Conservation (phyloP, 176 grass and related monocot genomes). For the Poa pratensis region DNA sequence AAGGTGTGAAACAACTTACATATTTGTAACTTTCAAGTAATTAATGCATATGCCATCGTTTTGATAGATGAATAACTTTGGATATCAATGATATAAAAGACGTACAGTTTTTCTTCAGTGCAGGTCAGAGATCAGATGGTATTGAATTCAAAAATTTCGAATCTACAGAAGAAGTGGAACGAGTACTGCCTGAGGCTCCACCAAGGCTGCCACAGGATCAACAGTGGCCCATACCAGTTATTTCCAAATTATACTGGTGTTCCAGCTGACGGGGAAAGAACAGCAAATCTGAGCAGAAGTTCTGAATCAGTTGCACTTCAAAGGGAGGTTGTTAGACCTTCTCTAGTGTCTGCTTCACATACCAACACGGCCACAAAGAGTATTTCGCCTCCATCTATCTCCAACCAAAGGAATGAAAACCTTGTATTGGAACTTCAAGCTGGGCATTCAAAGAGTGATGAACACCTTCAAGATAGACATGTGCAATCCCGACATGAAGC, state of each 20-base stretch:
- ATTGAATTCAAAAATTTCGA: constrained; percentile 63
- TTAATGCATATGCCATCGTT: neutral
- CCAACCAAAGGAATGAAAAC: constrained; percentile 59
- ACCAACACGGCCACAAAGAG: constrained; percentile 44
- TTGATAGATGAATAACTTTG: constrained; percentile 29
- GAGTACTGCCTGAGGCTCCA: constrained; percentile 65
- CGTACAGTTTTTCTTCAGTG: constrained; percentile 72
- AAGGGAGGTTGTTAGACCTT: constrained; percentile 48
- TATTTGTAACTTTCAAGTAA: constrained; percentile 25
- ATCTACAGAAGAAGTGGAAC: constrained; percentile 85
- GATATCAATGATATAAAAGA: constrained; percentile 58
- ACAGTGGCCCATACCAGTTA: constrained; percentile 43
- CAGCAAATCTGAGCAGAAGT: constrained; percentile 43
- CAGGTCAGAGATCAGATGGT: constrained; percentile 79
- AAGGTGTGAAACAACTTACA: constrained; percentile 69
- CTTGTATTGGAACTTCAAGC: constrained; percentile 60
- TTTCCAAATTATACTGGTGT: constrained; percentile 48
- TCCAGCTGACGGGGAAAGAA: constrained; percentile 42
- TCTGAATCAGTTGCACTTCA: constrained; percentile 35
- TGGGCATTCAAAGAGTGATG: constrained; percentile 66
- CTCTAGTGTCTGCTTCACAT: constrained; percentile 31
- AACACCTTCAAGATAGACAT: constrained; percentile 47
- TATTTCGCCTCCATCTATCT: constrained; percentile 60
- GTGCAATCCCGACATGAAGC: constrained; percentile 29
- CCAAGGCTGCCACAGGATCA: constrained; percentile 47